Percentiles rank a stretch among this genome's conserved stretches.
These are phyloP conservation scores for Collariella sp. DNA, from an alignment of 495 filamentous ascomycete species.

Conservation along the genomic window DNA sequence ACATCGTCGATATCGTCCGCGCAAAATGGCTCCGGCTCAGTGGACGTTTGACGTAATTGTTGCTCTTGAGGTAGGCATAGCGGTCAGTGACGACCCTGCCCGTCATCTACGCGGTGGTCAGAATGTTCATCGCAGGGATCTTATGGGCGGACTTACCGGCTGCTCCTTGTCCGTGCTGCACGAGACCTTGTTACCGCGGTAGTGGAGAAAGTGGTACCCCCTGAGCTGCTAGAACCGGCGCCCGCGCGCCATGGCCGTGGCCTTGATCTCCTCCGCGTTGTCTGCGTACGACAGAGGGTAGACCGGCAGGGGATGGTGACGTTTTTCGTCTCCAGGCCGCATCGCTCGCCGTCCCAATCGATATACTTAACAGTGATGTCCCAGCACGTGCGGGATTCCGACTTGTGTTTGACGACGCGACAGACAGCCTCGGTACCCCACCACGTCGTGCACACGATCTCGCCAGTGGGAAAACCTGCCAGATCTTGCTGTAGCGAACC, in stretches of 20 bases:
- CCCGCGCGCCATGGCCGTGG: conserved; percentile 33
- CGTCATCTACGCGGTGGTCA: background rate
- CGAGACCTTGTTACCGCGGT: conserved; percentile 33
- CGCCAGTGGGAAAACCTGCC: conserved; percentile 31
- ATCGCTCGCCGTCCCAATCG: conserved; percentile 49
- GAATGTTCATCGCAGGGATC: background rate
- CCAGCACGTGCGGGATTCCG: conserved; percentile 6
- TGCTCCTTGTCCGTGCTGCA: background rate
- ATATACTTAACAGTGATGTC: conserved; percentile 34
- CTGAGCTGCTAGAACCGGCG: conserved; percentile 39
- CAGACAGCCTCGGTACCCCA: conserved; percentile 14
- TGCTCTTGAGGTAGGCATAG: conserved; percentile 15
- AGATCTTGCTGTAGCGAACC: conserved; percentile 17
- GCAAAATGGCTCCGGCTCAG: no score
- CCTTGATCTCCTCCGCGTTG: conserved; percentile 28
- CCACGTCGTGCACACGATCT: conserved; percentile 18
- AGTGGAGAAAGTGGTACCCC: conserved; percentile 49
- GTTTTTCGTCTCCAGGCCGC: conserved; percentile 34
- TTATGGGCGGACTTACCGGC: background rate
- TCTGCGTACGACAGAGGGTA: conserved; percentile 47
- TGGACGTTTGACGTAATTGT: conserved; percentile 5
- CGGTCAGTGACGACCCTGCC: conserved; percentile 20
- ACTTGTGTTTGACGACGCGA: conserved; percentile 11
- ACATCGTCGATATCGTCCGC: background rate
- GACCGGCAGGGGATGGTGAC: conserved; percentile 38